A percentile compares a stretch with the other conserved stretches of the same genome.
phyloP scores from a whole-genome alignment of 495 filamentous ascomycete genomes.

The Pyrenopolyporus hunteri region DNA sequence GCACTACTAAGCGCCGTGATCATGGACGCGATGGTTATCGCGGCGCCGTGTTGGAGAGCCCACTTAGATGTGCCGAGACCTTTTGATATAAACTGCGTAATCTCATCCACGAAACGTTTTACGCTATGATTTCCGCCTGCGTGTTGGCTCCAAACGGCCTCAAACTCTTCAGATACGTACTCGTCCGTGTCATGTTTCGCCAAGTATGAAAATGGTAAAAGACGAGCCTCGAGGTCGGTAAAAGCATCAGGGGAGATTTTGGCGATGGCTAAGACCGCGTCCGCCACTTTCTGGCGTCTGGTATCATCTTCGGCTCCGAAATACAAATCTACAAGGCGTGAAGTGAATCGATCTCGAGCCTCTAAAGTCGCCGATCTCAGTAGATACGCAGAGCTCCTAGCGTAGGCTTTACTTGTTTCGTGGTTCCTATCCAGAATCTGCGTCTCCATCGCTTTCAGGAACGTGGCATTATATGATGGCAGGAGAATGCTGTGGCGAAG shows the following conservation, averaged over 20 bases:
- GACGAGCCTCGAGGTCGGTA: slow-evolving; percentile 70
- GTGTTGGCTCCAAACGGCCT: slow-evolving; percentile 86
- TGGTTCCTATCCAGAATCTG: slow-evolving; percentile 88
- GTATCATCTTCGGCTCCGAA: slow-evolving; percentile 78
- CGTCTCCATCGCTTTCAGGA: slow-evolving; percentile 77
- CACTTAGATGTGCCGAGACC: slow-evolving; percentile 80
- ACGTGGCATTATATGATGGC: slow-evolving; percentile 74
- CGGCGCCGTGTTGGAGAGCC: slow-evolving; percentile 87
- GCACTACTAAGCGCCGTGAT: slow-evolving; percentile 62
- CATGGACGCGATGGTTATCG: slow-evolving; percentile 78
- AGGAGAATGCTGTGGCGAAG: slow-evolving; percentile 77
- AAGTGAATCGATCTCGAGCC: slow-evolving; percentile 68
- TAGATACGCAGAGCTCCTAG: slow-evolving; percentile 83
- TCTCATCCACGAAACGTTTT: slow-evolving; percentile 82
- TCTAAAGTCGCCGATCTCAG: slow-evolving; percentile 74
- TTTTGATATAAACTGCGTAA: slow-evolving; percentile 67
- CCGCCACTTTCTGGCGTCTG: slow-evolving; percentile 74
- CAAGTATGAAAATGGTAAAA: slow-evolving; percentile 87
- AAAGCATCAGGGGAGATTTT: slow-evolving; percentile 92
- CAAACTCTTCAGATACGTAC: slow-evolving; percentile 74
- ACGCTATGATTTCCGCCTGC: slow-evolving; percentile 84
- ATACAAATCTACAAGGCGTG: slow-evolving; percentile 73
- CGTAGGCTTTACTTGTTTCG: slow-evolving; percentile 85
- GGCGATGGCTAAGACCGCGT: slow-evolving; percentile 77
- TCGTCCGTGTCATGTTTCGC: slow-evolving; percentile 83